Evolutionary conservation across 2,329 filamentous ascomycete species (phyloP), one percentile per base, ranked within the genome.

Genomic region (Thermoascus crustaceus): DNA sequence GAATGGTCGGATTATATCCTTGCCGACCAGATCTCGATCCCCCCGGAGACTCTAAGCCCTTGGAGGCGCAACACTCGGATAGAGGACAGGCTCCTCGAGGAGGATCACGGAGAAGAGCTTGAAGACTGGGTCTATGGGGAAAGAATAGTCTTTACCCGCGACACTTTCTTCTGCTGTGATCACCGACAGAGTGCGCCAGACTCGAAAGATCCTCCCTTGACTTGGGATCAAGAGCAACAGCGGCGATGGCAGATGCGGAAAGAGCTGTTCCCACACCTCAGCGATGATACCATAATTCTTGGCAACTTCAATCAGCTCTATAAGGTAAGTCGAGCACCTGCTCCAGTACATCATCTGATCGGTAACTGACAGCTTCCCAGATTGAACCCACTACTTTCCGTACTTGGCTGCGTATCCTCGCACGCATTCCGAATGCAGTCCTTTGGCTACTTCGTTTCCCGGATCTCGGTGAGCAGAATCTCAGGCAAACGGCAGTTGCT

Each of bases 271-370:
- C 91, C 91, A 0, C 71, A 75, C 11, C 68, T 98, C 8, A 68
- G 78, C 2, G 83, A 96, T 50, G 81, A 94, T 55, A 75, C 78
- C 13, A 79, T 98, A 50, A 95, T 98, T 49, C 73, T 98, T 39
- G 91, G 86, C 5, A 98, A 98, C 61, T 98, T 98, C 64, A 98
- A 98, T 55, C 91, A 98, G 60, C 70, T 98, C 20, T 98, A 98
- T 67, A 98, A 98, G 78, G 88, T 91, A 69, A 45, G 69, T 34
- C 29, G 36, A 35, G 2, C 35, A 20, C 8, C 35, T 31, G 7
- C n/a, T 34, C 21, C 30, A 29, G 17, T 22, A 34, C 11, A 20
- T 13, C 26, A 10, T 18, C 25, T 1, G 14, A 24, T 17, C n/a
- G 24, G 32, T 42, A 34, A 42, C 39, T 14, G 21, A 19, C n/a